phyloP scores from a whole-genome alignment of 495 filamentous ascomycete genomes.

The Bacidia gigantensis region DNA sequence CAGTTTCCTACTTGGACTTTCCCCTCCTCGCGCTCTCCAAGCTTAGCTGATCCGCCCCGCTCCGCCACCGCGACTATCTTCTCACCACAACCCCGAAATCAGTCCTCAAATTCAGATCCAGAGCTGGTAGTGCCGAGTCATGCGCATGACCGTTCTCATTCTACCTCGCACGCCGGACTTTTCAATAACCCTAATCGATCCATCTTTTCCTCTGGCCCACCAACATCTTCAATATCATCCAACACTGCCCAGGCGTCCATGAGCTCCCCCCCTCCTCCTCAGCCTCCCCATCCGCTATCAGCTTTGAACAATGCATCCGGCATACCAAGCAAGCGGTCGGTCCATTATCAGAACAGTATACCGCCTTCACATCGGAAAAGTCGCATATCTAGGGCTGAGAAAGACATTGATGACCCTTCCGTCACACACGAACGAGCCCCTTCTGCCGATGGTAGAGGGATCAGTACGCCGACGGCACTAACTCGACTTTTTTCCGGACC shows the following conservation, averaged over 20 bases:
- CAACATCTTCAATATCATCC: conserved; percentile 23
- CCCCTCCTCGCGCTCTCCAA: conserved; percentile 10
- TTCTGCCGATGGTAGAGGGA: conserved; percentile 16
- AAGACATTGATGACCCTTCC: conserved; percentile 30
- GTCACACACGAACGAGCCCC: conserved; percentile 12
- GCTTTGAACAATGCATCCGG: conserved; percentile 15
- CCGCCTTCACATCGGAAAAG: conserved; percentile 10
- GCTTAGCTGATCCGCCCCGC: conserved; percentile 7
- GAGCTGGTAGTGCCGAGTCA: conserved; percentile 13
- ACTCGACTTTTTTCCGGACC: conserved; percentile 24
- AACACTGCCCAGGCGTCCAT: conserved; percentile 26
- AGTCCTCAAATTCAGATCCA: conserved; percentile 13
- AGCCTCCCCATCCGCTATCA: conserved; percentile 20
- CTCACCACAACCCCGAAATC: conserved; percentile 11
- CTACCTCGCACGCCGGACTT: conserved; percentile 15
- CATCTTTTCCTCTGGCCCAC: conserved; percentile 27
- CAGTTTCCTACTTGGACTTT: conserved; percentile 18
- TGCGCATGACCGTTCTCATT: conserved; percentile 1
- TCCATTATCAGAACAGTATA: conserved; percentile 16
- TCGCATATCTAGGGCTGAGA: conserved; percentile 19
- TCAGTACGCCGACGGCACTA: conserved; percentile 20
- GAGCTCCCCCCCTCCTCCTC: conserved; percentile 19
- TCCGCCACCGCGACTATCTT: conserved; percentile 14
- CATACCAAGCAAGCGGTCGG: conserved; percentile 9
- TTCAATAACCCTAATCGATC: conserved; percentile 25